Evolutionary conservation across 495 filamentous ascomycete genomes (phyloP).

Genomic region (Talaromyces liani): DNA sequence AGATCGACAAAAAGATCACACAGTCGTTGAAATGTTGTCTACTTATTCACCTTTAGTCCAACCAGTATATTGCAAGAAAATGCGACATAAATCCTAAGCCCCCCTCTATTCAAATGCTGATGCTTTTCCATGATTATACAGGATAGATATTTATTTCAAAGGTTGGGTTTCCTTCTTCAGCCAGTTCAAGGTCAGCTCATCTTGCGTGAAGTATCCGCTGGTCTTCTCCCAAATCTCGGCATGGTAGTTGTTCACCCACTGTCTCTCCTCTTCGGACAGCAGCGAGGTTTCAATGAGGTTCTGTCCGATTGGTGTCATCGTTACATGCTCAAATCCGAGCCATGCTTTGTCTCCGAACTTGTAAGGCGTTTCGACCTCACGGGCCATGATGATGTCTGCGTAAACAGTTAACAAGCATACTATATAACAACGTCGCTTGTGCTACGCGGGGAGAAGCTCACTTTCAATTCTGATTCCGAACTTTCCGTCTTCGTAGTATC

Average conservation of each 20-base stretch:
- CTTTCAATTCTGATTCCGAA: constrained; percentile 99
- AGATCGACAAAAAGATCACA: not conserved
- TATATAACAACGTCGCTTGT: not conserved
- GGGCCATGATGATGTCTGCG: constrained; percentile 72
- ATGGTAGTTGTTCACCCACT: constrained; percentile 86
- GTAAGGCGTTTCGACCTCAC: constrained; percentile 76
- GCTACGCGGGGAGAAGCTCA: constrained; percentile 21
- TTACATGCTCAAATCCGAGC: constrained; percentile 93
- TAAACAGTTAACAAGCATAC: constrained; percentile 10
- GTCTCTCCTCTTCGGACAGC: constrained; percentile 67
- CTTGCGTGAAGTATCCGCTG: constrained; percentile 67
- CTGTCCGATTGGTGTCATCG: constrained; percentile 88
- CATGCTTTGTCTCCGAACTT: constrained; percentile 90
- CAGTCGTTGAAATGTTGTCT: not conserved
- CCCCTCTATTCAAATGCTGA: not conserved
- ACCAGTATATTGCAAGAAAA: not conserved
- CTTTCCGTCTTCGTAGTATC: constrained; percentile 94
- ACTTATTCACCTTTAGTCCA: not conserved
- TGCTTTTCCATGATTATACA: not conserved
- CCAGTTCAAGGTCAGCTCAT: constrained; percentile 66
- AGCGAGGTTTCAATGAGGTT: constrained; percentile 76
- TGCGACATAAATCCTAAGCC: not conserved
- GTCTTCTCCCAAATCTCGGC: constrained; percentile 76
- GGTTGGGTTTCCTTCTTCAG: constrained; percentile 73
- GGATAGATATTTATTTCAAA: constrained; percentile 13